phyloP scores from a whole-genome alignment of 805 yeast genomes.

The Geotrichum ghanense region DNA sequence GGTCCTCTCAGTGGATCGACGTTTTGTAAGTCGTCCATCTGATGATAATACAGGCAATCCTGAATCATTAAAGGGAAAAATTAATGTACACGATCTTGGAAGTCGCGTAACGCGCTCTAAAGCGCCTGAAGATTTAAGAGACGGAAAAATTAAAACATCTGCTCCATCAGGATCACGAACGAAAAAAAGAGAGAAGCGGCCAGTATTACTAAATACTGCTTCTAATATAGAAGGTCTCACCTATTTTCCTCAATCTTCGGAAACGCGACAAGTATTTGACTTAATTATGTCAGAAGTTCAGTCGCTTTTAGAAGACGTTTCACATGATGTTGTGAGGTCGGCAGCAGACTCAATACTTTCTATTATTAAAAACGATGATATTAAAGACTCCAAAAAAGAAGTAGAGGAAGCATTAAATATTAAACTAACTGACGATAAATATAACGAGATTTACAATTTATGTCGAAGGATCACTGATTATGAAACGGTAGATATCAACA shows the following conservation, averaged over 20 bases:
- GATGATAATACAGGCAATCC: conserved; percentile 54
- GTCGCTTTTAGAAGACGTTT: conserved; percentile 54
- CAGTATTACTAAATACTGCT: conserved; percentile 20
- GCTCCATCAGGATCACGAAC: neutral
- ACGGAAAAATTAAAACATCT: conserved; percentile 9
- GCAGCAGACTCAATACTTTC: conserved; percentile 45
- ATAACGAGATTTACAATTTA: conserved; percentile 36
- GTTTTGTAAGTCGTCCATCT: conserved; percentile 34
- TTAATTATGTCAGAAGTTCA: conserved; percentile 50
- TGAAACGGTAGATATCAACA: conserved; percentile 15
- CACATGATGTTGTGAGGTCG: conserved; percentile 59
- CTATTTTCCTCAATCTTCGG: conserved; percentile 53
- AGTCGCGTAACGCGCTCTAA: conserved; percentile 25
- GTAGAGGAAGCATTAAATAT: conserved; percentile 39
- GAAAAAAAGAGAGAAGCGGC: conserved; percentile 3
- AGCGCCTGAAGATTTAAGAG: conserved; percentile 12
- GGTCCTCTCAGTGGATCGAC: conserved; percentile 49
- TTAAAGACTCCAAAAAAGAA: conserved; percentile 33
- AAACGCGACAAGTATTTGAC: conserved; percentile 41
- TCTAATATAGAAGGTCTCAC: conserved; percentile 35
- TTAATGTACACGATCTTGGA: conserved; percentile 66
- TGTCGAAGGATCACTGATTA: conserved; percentile 42
- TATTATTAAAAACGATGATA: conserved; percentile 37
- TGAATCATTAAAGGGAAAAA: conserved; percentile 56
- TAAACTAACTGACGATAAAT: conserved; percentile 32